Percentiles rank a stretch among this genome's conserved stretches.
Evolutionary conservation across 345 rosid species (phyloP).

Genomic region (Trapa bicornis): DNA sequence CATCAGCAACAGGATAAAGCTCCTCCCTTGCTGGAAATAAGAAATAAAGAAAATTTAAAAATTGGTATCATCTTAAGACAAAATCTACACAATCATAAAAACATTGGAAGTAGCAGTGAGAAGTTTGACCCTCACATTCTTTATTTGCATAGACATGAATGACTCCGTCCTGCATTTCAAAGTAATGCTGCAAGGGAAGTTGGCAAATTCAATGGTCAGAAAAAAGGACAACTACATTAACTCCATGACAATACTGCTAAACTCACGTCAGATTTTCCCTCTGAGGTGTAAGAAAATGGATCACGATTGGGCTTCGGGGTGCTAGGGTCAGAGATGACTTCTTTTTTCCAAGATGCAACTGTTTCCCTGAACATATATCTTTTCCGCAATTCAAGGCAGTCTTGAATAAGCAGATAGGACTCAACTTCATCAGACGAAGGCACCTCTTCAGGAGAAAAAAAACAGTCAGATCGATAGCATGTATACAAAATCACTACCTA

Average conservation of each 20-base stretch:
- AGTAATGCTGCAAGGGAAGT: conserved; percentile 54
- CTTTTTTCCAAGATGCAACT: conserved; percentile 92
- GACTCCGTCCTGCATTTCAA: conserved; percentile 94
- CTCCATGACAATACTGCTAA: not conserved
- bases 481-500: not conserved
- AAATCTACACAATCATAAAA: not conserved
- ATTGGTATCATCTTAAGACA: not conserved
- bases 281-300: conserved; percentile 66
- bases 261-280: conserved; percentile 73
- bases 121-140: conserved; percentile 40
- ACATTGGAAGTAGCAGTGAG: conserved; percentile 6
- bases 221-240: not conserved
- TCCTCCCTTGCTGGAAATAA: conserved; percentile 52
- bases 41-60: conserved; percentile 6
- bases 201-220: not conserved
- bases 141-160: conserved; percentile 76
- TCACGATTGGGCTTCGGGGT: conserved; percentile 91
- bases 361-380: conserved; percentile 74
- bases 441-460: conserved; percentile 31
- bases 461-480: not conserved
- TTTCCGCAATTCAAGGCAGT: conserved; percentile 85
- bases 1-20: conserved; percentile 84
- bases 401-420: conserved; percentile 64
- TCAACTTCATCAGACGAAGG: conserved; percentile 85
- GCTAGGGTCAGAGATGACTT: conserved; percentile 87